phyloP scores from a whole-genome alignment of 441 rosid genomes.

The Hura crepitans region DNA sequence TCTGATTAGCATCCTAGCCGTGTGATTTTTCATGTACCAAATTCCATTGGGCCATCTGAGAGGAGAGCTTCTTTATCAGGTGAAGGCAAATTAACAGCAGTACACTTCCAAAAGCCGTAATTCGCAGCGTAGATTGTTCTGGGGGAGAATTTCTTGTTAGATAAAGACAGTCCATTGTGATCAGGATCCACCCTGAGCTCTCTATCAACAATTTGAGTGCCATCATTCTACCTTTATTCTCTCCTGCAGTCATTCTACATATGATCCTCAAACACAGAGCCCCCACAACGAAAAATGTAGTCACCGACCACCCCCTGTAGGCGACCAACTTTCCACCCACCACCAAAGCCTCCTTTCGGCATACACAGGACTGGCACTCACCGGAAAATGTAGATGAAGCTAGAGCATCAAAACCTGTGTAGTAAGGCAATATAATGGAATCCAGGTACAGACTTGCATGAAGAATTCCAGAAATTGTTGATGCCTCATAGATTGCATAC shows the following conservation, averaged over 20 bases:
- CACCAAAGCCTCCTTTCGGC: conserved; percentile 49
- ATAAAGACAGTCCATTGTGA: conserved; percentile 48
- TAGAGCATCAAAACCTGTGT: conserved; percentile 74
- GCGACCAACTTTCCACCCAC: conserved; percentile 63
- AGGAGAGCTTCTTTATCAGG: conserved; percentile 36
- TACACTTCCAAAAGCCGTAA: conserved; percentile 39
- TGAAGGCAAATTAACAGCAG: conserved; percentile 48
- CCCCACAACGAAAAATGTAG: conserved; percentile 56
- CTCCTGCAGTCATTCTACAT: conserved; percentile 31
- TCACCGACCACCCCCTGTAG: conserved; percentile 57
- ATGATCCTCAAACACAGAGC: conserved; percentile 52
- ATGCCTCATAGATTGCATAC: conserved; percentile 62
- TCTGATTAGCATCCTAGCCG: not conserved
- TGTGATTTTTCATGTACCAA: conserved; percentile 11
- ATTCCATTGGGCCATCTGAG: conserved; percentile 20
- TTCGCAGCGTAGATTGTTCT: conserved; percentile 33
- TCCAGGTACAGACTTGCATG: conserved; percentile 74
- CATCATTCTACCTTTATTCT: conserved; percentile 23
- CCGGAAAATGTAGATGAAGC: conserved; percentile 58
- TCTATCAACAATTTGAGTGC: conserved; percentile 33
- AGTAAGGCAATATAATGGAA: conserved; percentile 66
- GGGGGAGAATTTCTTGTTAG: conserved; percentile 41
- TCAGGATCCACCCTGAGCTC: conserved; percentile 40
- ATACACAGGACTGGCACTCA: conserved; percentile 65
- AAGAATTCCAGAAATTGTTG: conserved; percentile 68